A percentile compares a stretch with the other conserved stretches of the same genome.
phyloP scores from a whole-genome alignment of 202 grass and related monocot species.

The Schoenoplectus tabernaemontani region DNA sequence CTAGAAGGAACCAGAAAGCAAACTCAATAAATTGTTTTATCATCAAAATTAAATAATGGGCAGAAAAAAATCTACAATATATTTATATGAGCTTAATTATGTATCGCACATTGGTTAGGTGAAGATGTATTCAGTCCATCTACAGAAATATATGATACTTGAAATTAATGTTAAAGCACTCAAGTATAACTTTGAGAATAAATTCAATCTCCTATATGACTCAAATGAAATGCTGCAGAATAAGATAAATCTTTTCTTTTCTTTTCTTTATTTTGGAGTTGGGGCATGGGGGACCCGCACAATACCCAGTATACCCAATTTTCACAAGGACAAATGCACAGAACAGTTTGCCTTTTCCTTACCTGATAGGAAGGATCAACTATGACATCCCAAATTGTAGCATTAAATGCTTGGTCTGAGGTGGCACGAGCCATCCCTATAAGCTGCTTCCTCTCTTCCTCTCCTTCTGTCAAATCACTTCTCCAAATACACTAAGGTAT shows the following conservation, averaged over 20 bases:
- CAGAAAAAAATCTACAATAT: background rate
- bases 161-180: background rate
- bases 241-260: background rate
- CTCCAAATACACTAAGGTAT: conserved; percentile 87
- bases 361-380: conserved; percentile 97
- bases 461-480: conserved; percentile 99
- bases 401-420: conserved; percentile 97
- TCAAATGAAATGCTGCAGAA: background rate
- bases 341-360: background rate
- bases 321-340: background rate
- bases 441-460: conserved; percentile 54
- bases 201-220: background rate
- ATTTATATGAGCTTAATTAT: background rate
- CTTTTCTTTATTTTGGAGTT: background rate
- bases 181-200: background rate
- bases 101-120: background rate
- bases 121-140: background rate
- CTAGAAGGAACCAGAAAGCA: conserved; percentile 30
- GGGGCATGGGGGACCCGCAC: background rate
- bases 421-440: conserved; percentile 96
- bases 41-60: background rate
- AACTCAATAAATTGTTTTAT: background rate
- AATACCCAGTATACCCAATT: background rate
- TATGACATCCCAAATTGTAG: conserved; percentile 96
- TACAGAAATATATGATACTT: background rate